phyloP scores from a whole-genome alignment of 2,329 filamentous ascomycete species.

The Penicillium sp. region DNA sequence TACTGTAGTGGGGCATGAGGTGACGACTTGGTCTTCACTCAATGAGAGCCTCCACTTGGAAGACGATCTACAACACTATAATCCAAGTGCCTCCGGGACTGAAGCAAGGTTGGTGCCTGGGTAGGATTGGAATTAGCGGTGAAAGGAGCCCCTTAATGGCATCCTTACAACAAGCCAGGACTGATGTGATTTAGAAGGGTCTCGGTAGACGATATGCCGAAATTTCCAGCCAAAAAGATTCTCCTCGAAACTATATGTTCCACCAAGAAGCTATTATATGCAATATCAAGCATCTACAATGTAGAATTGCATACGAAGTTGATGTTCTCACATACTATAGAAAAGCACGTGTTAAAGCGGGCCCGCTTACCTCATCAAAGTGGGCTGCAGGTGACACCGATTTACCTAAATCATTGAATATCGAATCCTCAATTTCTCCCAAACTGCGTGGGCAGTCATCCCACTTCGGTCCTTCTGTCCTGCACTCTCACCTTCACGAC shows the following conservation, averaged over 20 bases:
- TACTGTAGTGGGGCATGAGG: neutral
- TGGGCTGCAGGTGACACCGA: slow-evolving; percentile 7
- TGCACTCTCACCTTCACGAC: slow-evolving; percentile 31
- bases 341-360: neutral
- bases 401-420: slow-evolving; percentile 2
- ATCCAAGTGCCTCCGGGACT: neutral
- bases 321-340: neutral
- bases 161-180: neutral
- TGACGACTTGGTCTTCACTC: neutral
- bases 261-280: neutral
- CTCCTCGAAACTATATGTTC: neutral
- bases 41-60: neutral
- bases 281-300: neutral
- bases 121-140: slow-evolving; percentile 6
- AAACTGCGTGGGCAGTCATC: slow-evolving; percentile 12
- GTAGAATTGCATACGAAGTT: neutral
- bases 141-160: slow-evolving; percentile 2
- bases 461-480: slow-evolving; percentile 21
- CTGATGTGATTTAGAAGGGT: neutral
- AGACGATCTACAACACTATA: neutral
- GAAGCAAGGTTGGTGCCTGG: neutral
- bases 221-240: neutral
- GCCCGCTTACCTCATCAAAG: slow-evolving; percentile 10
- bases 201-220: neutral
- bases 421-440: neutral